Conservation (phyloP, 768 basidiomycete species). For the Boletales sp. region DNA sequence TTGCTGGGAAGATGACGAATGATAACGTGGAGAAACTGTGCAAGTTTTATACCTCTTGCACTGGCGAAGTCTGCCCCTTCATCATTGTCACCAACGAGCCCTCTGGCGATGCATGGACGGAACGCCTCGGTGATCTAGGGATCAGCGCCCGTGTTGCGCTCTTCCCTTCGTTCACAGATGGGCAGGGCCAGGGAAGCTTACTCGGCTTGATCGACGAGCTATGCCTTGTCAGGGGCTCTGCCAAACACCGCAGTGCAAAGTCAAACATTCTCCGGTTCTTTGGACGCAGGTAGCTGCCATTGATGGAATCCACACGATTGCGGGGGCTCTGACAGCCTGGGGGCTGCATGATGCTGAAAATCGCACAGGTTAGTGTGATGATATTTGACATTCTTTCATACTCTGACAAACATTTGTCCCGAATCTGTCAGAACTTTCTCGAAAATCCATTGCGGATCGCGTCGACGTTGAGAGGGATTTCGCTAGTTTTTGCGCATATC, state of each 20-base stretch:
- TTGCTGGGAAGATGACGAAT: slow-evolving; percentile 11
- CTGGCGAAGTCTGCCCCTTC: slow-evolving; percentile 24
- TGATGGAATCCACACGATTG: slow-evolving; percentile 5
- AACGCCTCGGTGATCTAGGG: slow-evolving; percentile 5
- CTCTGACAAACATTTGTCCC: no score
- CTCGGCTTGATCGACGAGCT: slow-evolving; percentile 16
- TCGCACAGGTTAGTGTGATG: no score
- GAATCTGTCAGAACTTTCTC: no score
- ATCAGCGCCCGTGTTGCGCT: slow-evolving; percentile 13
- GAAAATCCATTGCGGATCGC: no score
- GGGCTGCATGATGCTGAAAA: no score
- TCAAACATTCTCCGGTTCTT: slow-evolving; percentile 14
- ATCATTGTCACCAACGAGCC: slow-evolving; percentile 14
- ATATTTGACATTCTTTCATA: no score
- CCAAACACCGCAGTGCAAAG: slow-evolving; percentile 8
- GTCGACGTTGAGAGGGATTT: no score
- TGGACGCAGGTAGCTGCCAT: slow-evolving; percentile 5
- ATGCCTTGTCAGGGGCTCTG: slow-evolving; percentile 21
- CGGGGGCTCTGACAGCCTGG: not conserved
- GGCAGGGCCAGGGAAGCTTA: slow-evolving; percentile 2
- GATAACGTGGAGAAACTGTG: slow-evolving; percentile 7
- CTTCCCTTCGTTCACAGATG: not conserved
- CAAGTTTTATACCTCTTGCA: slow-evolving; percentile 14
- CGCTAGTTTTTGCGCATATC: no score
- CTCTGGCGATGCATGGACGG: slow-evolving; percentile 10